Evolutionary conservation across 2,329 filamentous ascomycete species (phyloP).

Genomic region (Epichloe gansuensis): DNA sequence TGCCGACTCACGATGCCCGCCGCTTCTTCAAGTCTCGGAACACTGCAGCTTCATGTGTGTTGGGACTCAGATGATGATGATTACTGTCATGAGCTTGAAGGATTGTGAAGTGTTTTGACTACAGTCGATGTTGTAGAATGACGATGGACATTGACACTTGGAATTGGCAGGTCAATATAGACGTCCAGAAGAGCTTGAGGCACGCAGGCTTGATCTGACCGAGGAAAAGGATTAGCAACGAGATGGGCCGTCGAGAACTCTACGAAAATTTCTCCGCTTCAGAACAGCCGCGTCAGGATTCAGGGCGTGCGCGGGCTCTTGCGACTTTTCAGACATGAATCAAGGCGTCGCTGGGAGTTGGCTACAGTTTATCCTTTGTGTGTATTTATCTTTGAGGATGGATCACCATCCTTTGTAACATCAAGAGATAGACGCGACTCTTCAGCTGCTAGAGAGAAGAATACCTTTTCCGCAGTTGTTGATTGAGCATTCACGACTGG

Average conservation of each 20-base stretch:
- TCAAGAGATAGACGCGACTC: conserved; percentile 22
- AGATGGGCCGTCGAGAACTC: conserved; percentile 20
- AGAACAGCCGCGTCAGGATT: conserved; percentile 17
- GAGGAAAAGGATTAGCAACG: conserved; percentile 7
- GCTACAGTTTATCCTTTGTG: conserved; percentile 18
- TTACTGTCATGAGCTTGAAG: neutral
- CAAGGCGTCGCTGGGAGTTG: conserved; percentile 12
- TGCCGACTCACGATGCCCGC: neutral
- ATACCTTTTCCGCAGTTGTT: neutral
- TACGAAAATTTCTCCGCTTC: conserved; percentile 8
- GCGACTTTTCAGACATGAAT: conserved; percentile 7
- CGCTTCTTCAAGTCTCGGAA: neutral
- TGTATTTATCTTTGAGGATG: conserved; percentile 33
- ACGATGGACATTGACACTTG: conserved; percentile 20
- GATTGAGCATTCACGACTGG: neutral
- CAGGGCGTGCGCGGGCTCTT: neutral
- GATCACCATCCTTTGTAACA: conserved; percentile 29
- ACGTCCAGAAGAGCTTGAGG: conserved; percentile 16
- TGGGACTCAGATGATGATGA: neutral
- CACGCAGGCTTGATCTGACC: conserved; percentile 17
- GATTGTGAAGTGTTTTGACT: neutral
- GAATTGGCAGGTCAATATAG: conserved; percentile 16
- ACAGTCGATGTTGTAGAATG: conserved; percentile 3
- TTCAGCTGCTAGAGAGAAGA: neutral
- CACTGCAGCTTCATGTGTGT: neutral